Evolutionary conservation across 2,329 filamentous ascomycete genomes (phyloP), one percentile per base, ranked within the genome.

Genomic region (Elsinoe necatrix): DNA sequence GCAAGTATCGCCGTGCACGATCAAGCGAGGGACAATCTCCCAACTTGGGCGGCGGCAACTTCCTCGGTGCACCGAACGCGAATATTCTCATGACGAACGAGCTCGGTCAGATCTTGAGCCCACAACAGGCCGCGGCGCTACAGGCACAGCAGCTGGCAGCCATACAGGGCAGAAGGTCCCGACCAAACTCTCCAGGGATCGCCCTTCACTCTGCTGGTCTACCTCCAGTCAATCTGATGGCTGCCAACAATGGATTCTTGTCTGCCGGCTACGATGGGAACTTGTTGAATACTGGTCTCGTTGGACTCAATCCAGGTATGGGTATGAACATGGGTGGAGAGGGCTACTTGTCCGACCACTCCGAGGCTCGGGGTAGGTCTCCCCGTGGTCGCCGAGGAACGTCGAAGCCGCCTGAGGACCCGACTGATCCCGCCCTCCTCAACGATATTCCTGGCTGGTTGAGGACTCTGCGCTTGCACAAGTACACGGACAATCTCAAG

Each of bases 401-500:
- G 77, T 95, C 89, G 42, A 98, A 97, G 80, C 93, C 93, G 27
- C 93, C 93, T 47, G 93, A 98, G 77, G 93, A 98, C 67, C 93
- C 93, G 3, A 97, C 92, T 18, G 93, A 98, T 71, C 86, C 87
- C 14, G 84, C 80, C 41, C 80, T 98, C 59, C 79, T 98, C 64
- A 88, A 95, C 73, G 93, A 98, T 68, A 96, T 98, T 63, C 92
- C 93, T 56, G 87, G 85, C 70, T 98, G 93, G 93, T 81, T 98
- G 66, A 84, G 93, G 69, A 96, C 90, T 71, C 80, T 97, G 68
- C 84, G 93, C 59, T 79, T 98, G 66, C 93, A 98, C 79, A 98
- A 98, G 77, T 98, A 98, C 73, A 98, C 93, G 8, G 93, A 98
- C 64, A 95, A 97, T 65, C 75, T 98, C 61, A 98, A 97, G 75